Conservation (phyloP, 1,284 basidiomycete genomes). For the Heliocybe sulcata region DNA sequence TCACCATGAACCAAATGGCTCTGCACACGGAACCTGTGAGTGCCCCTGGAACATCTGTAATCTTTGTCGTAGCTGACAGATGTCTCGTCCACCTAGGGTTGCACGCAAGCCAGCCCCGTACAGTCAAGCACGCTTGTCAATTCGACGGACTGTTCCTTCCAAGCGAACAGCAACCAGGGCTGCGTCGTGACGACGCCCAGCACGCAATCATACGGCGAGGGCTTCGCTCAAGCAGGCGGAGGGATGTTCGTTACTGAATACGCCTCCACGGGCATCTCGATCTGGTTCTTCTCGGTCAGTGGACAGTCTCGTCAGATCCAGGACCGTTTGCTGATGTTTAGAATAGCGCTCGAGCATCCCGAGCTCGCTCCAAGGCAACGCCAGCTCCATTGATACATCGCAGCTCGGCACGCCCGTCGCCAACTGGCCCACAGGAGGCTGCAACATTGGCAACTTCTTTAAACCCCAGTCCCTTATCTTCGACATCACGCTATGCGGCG, state of each 20-base stretch:
- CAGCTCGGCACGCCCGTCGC: constrained; percentile 62
- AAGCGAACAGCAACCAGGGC: constrained; percentile 51
- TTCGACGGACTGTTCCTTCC: constrained; percentile 53
- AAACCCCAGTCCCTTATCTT: constrained; percentile 61
- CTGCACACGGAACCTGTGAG: constrained; percentile 50
- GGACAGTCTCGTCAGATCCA: not conserved
- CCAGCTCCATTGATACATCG: constrained; percentile 52
- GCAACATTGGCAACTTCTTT: constrained; percentile 57
- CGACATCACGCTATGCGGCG: constrained; percentile 71
- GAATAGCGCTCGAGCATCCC: constrained; percentile 51
- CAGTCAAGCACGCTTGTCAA: constrained; percentile 46
- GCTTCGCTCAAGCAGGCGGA: constrained; percentile 57
- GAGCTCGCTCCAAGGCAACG: constrained; percentile 40
- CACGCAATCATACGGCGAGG: constrained; percentile 52
- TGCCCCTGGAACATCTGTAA: not conserved
- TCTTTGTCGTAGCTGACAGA: not conserved
- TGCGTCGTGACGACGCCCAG: constrained; percentile 52
- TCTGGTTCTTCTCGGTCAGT: constrained; percentile 71
- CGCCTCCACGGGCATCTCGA: constrained; percentile 52
- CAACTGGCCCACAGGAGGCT: constrained; percentile 56
- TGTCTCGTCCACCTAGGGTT: constrained; percentile 32
- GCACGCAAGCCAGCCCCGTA: constrained; percentile 39
- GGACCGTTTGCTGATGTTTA: not conserved
- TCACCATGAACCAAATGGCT: constrained; percentile 56
- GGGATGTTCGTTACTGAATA: constrained; percentile 72